phyloP scores from a whole-genome alignment of 768 basidiomycete genomes.

The Ephemerocybe angulata region DNA sequence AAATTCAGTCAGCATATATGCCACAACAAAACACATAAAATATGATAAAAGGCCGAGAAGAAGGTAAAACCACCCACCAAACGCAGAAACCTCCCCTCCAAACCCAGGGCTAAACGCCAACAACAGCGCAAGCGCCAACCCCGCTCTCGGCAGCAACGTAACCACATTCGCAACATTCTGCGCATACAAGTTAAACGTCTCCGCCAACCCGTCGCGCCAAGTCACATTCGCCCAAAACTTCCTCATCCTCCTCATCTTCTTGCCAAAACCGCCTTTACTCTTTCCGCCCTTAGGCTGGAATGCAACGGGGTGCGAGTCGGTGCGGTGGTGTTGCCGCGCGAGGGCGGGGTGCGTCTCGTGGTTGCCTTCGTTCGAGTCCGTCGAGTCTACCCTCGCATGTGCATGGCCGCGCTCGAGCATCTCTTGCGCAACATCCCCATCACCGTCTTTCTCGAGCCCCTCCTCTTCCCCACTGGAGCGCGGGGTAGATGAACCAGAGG shows the following conservation, averaged over 20 bases:
- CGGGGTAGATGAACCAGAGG: neutral
- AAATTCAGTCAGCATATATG: neutral
- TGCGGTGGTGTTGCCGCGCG: neutral
- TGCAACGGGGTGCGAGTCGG: neutral
- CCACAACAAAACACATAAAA: neutral
- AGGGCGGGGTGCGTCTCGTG: constrained; percentile 7
- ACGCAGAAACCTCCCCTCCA: neutral
- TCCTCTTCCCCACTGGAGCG: neutral
- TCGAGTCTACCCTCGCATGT: neutral
- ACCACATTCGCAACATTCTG: constrained; percentile 82
- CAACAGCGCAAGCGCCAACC: constrained; percentile 68
- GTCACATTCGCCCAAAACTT: constrained; percentile 11
- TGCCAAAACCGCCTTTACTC: too few species aligned
- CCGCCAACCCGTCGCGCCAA: constrained; percentile 54
- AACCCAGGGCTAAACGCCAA: constrained; percentile 28
- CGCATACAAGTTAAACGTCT: constrained; percentile 78
- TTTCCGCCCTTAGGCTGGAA: neutral
- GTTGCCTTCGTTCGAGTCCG: neutral
- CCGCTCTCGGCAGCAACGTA: constrained; percentile 81
- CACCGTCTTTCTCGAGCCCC: neutral
- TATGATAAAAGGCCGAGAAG: neutral
- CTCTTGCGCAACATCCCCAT: neutral
- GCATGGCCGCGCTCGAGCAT: neutral
- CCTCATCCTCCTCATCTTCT: neutral
- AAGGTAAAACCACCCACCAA: neutral